phyloP scores from a whole-genome alignment of 2,329 filamentous ascomycete species.

The Sporothrix sp. region DNA sequence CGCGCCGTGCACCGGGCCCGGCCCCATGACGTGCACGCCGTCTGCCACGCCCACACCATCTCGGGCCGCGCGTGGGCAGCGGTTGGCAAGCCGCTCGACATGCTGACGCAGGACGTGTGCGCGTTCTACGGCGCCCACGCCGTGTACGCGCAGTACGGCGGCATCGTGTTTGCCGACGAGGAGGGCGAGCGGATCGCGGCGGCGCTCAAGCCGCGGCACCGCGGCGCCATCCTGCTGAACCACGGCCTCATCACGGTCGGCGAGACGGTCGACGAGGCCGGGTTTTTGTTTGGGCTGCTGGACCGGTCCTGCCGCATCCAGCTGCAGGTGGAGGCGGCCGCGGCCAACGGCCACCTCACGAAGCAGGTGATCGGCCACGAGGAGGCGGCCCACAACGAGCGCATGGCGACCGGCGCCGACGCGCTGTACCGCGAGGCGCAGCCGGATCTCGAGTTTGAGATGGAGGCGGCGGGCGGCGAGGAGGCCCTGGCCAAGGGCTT shows the following conservation, averaged over 20 bases:
- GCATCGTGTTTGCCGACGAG: slow-evolving; percentile 47
- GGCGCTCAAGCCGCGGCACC: slow-evolving; percentile 48
- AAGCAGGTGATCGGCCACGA: slow-evolving; percentile 33
- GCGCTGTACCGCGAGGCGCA: slow-evolving; percentile 37
- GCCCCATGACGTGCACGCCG: slow-evolving; percentile 50
- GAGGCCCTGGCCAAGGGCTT: slow-evolving; percentile 21
- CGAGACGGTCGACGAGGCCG: slow-evolving; percentile 62
- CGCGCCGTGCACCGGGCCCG: slow-evolving; percentile 57
- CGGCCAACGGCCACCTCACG: slow-evolving; percentile 29
- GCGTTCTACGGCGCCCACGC: slow-evolving; percentile 53
- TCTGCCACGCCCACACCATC: slow-evolving; percentile 59
- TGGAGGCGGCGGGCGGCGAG: slow-evolving; percentile 31
- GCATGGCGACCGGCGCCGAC: slow-evolving; percentile 38
- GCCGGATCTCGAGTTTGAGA: slow-evolving; percentile 37
- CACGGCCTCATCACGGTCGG: slow-evolving; percentile 66
- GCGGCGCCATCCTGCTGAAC: slow-evolving; percentile 57
- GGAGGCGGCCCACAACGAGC: slow-evolving; percentile 31
- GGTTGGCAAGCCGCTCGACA: slow-evolving; percentile 56
- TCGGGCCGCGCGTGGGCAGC: slow-evolving; percentile 58
- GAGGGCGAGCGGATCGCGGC: slow-evolving; percentile 56
- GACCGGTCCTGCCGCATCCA: slow-evolving; percentile 62
- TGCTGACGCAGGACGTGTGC: slow-evolving; percentile 60
- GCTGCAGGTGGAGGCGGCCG: slow-evolving; percentile 56
- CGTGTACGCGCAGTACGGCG: slow-evolving; percentile 50
- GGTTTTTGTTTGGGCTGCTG: slow-evolving; percentile 58